phyloP scores from a whole-genome alignment of 495 filamentous ascomycete species.

The Apiosordaria backusii region DNA sequence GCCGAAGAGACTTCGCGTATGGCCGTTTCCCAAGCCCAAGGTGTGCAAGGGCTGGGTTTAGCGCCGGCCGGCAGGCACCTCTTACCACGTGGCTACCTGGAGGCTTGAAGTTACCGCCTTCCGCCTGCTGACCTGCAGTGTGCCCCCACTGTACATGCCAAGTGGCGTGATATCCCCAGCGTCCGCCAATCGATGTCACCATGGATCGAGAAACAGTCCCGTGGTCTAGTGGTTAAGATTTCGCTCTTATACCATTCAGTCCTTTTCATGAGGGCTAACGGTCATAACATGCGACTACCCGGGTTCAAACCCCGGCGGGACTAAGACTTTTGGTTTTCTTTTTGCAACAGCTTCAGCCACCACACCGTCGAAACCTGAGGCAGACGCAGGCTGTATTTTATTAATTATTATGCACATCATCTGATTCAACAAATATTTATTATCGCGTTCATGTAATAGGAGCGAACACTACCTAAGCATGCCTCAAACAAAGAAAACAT shows the following conservation, averaged over 20 bases:
- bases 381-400: background rate
- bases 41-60: too few species aligned
- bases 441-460: too few species aligned
- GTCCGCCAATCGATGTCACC: background rate
- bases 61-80: background rate
- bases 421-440: too few species aligned
- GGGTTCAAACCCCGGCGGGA: constrained; percentile 5
- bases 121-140: background rate
- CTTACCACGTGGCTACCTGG: background rate
- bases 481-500: too few species aligned
- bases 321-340: background rate
- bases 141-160: background rate
- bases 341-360: background rate
- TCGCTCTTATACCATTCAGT: constrained; percentile 2
- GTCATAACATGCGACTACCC: background rate
- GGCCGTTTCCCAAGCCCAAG: too few species aligned
- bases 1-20: too few species aligned
- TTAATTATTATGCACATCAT: too few species aligned
- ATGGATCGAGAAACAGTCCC: background rate
- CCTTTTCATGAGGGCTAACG: background rate
- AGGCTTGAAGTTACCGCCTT: background rate
- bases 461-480: too few species aligned
- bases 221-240: constrained; percentile 6
- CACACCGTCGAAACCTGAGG: background rate
- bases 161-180: background rate